A percentile compares a stretch with the other conserved stretches of the same genome.
phyloP scores from a whole-genome alignment of 345 rosid species.

The Eucalyptus melliodora region DNA sequence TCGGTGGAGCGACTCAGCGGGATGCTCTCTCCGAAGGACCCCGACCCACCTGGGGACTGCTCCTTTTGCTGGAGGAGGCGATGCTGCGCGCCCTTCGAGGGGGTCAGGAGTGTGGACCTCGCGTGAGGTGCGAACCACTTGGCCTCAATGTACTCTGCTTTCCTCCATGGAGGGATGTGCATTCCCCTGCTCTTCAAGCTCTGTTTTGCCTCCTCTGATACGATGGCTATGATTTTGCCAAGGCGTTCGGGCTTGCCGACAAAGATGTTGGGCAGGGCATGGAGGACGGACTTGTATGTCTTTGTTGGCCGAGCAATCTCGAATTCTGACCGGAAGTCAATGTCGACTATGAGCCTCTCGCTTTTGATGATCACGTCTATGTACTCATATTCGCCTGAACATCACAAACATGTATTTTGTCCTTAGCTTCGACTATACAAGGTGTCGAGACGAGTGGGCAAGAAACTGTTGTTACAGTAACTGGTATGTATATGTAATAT shows the following conservation, averaged over 20 bases:
- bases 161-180: slow-evolving; percentile 88
- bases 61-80: not conserved
- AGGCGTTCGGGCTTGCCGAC: slow-evolving; percentile 71
- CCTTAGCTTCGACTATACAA: not conserved
- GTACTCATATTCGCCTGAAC: slow-evolving; percentile 71
- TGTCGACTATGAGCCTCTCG: slow-evolving; percentile 57
- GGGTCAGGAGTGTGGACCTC: slow-evolving; percentile 1
- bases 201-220: slow-evolving; percentile 66
- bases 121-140: slow-evolving; percentile 69
- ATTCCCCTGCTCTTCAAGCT: slow-evolving; percentile 89
- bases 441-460: not conserved
- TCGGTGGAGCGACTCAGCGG: not conserved
- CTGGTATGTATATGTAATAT: no score
- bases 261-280: slow-evolving; percentile 57
- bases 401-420: not conserved
- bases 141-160: slow-evolving; percentile 65
- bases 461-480: not conserved
- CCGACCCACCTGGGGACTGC: not conserved
- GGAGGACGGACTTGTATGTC: slow-evolving; percentile 55
- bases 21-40: not conserved
- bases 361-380: slow-evolving; percentile 52
- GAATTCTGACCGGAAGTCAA: slow-evolving; percentile 77
- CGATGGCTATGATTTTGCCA: slow-evolving; percentile 40
- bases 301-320: slow-evolving; percentile 85
- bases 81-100: not conserved